These are phyloP conservation scores for Colletotrichum incanum DNA, from an alignment of 2,329 filamentous ascomycete genomes.

Conservation along the genomic window DNA sequence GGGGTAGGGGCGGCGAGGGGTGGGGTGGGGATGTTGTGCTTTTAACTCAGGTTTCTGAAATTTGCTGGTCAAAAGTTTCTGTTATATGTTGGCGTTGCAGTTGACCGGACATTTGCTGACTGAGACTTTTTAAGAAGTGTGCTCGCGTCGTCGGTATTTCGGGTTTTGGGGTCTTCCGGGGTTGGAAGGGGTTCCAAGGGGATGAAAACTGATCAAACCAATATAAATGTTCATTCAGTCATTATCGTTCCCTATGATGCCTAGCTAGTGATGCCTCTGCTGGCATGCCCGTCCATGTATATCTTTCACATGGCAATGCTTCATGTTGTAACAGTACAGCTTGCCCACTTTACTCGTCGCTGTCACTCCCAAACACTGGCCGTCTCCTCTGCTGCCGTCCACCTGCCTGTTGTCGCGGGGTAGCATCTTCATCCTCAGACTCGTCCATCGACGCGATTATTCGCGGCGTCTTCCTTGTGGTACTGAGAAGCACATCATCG, in stretches of 20 bases:
- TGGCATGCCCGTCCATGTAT: not conserved
- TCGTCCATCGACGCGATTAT: slow-evolving; percentile 6
- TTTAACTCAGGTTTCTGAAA: slow-evolving; percentile 64
- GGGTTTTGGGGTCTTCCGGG: not conserved
- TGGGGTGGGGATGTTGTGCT: slow-evolving; percentile 59
- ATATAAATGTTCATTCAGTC: slow-evolving; percentile 35
- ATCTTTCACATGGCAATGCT: not conserved
- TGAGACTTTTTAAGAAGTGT: not conserved
- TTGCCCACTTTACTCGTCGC: slow-evolving; percentile 34
- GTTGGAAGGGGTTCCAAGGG: not conserved
- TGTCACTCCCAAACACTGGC: slow-evolving; percentile 47
- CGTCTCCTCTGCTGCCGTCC: slow-evolving; percentile 36
- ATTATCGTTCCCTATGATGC: not conserved
- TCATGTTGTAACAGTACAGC: not conserved
- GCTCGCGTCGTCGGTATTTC: not conserved
- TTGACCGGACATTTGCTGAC: slow-evolving; percentile 14
- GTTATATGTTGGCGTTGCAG: not conserved
- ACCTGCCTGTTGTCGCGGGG: slow-evolving; percentile 2
- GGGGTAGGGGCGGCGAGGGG: slow-evolving; percentile 48
- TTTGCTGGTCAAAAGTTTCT: slow-evolving; percentile 39
- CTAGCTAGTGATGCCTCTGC: not conserved
- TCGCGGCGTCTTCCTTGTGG: slow-evolving; percentile 11
- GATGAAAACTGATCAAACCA: not conserved
- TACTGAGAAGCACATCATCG: slow-evolving; percentile 15
- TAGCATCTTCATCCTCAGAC: slow-evolving; percentile 29